phyloP scores from a whole-genome alignment of 2,329 filamentous ascomycete species.

The Xylaria sp. region DNA sequence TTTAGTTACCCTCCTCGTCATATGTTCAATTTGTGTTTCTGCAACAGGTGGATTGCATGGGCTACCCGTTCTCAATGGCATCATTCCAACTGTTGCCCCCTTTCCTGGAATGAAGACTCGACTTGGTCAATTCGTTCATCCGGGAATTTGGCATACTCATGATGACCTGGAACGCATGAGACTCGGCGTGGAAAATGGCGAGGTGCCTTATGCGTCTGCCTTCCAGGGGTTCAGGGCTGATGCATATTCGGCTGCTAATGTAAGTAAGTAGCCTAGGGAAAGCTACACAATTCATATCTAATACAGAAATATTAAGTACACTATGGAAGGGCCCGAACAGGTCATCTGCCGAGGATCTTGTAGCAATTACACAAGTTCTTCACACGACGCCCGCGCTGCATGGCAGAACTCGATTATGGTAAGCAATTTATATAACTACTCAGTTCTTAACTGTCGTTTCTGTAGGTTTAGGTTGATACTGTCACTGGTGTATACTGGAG shows the following conservation, averaged over 20 bases:
- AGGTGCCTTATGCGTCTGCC: constrained; percentile 21
- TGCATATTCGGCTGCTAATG: constrained; percentile 12
- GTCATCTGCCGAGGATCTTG: constrained; percentile 37
- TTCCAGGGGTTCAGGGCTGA: constrained; percentile 21
- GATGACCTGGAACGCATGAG: constrained; percentile 38
- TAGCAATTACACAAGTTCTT: constrained; percentile 43
- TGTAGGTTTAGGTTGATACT: no score
- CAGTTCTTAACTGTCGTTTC: no score
- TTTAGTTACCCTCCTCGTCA: not conserved
- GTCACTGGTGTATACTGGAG: no score
- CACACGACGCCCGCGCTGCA: constrained; percentile 41
- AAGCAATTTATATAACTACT: no score
- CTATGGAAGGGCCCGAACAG: constrained; percentile 36
- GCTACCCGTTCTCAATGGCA: constrained; percentile 33
- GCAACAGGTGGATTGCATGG: constrained; percentile 24
- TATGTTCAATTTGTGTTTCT: not conserved
- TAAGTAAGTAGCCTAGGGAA: not conserved
- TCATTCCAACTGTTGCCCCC: constrained; percentile 18
- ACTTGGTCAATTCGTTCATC: constrained; percentile 35
- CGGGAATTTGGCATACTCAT: constrained; percentile 39
- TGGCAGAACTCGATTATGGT: constrained; percentile 46
- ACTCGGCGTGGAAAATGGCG: constrained; percentile 23
- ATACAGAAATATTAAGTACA: constrained; percentile 22
- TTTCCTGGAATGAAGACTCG: constrained; percentile 21
- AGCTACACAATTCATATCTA: not conserved